These are phyloP conservation scores for Penicillium frequentans DNA, from an alignment of 2,329 filamentous ascomycete species.

Conservation along the genomic window DNA sequence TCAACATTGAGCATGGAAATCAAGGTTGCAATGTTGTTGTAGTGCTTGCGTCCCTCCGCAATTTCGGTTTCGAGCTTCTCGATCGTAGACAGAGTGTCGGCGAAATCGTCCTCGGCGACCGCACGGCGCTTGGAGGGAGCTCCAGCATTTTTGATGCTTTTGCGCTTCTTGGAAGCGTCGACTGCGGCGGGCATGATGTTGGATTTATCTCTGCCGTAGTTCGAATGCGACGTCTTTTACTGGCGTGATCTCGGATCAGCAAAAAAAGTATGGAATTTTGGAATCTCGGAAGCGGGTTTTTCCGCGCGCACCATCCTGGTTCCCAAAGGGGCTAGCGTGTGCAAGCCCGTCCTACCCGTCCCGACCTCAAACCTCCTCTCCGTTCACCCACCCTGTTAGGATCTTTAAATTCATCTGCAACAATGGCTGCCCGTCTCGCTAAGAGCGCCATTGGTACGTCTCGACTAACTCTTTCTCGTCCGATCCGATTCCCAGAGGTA, in stretches of 20 bases:
- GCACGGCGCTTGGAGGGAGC: conserved; percentile 45
- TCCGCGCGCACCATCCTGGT: conserved; percentile 27
- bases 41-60: conserved; percentile 80
- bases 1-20: conserved; percentile 59
- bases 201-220: no score
- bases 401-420: conserved; percentile 58
- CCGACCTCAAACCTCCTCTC: conserved; percentile 43
- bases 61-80: conserved; percentile 77
- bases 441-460: conserved; percentile 90
- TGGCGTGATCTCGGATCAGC: conserved; percentile 16
- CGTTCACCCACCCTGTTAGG: conserved; percentile 47
- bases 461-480: conserved; percentile 23
- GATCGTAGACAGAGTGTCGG: conserved; percentile 65
- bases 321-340: conserved; percentile 35
- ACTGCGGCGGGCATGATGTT: conserved; percentile 30
- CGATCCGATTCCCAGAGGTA: conserved; percentile 25
- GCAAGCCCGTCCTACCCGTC: conserved; percentile 38
- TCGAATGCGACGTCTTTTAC: neutral
- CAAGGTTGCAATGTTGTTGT: conserved; percentile 82
- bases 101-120: conserved; percentile 48
- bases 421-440: conserved; percentile 97
- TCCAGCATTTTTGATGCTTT: conserved; percentile 35
- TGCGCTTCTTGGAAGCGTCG: conserved; percentile 40
- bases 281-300: conserved; percentile 34
- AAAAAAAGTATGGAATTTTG: conserved; percentile 28